Percentiles rank a stretch among this genome's conserved stretches.
phyloP scores from a whole-genome alignment of 495 filamentous ascomycete genomes.

The Talaromyces nanjingensis region DNA sequence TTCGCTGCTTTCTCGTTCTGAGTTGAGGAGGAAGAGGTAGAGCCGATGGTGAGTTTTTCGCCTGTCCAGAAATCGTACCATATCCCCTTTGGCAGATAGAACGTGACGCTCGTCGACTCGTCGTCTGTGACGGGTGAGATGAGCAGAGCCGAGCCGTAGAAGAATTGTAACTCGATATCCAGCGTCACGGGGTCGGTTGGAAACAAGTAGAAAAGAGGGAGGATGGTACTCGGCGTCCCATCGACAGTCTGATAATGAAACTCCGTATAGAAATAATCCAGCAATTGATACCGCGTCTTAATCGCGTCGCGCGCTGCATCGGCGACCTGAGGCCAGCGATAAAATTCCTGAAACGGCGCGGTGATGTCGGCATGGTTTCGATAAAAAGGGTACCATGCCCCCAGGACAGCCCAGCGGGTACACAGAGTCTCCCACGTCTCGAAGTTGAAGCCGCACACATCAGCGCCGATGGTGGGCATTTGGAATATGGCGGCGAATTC shows the following conservation, averaged over 20 bases:
- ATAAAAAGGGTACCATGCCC: slow-evolving; percentile 78
- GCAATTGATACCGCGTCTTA: slow-evolving; percentile 63
- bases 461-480: slow-evolving; percentile 76
- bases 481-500: slow-evolving; percentile 78
- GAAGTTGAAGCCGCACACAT: slow-evolving; percentile 72
- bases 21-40: slow-evolving; percentile 30
- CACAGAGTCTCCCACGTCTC: slow-evolving; percentile 77
- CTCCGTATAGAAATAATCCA: slow-evolving; percentile 81
- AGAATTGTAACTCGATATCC: slow-evolving; percentile 60
- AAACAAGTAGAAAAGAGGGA: slow-evolving; percentile 66
- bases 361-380: slow-evolving; percentile 63
- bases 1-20: no score
- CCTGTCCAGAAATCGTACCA: slow-evolving; percentile 77
- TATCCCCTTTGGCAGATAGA: slow-evolving; percentile 67
- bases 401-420: slow-evolving; percentile 72
- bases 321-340: slow-evolving; percentile 61
- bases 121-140: slow-evolving; percentile 64
- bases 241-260: slow-evolving; percentile 55
- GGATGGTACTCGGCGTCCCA: slow-evolving; percentile 56
- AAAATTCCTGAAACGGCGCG: slow-evolving; percentile 65
- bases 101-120: slow-evolving; percentile 54
- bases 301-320: slow-evolving; percentile 64
- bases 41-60: slow-evolving; percentile 28
- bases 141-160: slow-evolving; percentile 64
- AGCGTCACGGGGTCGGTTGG: slow-evolving; percentile 58